Base-by-base conservation (phyloP, 805 yeast species). In the Pichia kluyveri region DNA sequence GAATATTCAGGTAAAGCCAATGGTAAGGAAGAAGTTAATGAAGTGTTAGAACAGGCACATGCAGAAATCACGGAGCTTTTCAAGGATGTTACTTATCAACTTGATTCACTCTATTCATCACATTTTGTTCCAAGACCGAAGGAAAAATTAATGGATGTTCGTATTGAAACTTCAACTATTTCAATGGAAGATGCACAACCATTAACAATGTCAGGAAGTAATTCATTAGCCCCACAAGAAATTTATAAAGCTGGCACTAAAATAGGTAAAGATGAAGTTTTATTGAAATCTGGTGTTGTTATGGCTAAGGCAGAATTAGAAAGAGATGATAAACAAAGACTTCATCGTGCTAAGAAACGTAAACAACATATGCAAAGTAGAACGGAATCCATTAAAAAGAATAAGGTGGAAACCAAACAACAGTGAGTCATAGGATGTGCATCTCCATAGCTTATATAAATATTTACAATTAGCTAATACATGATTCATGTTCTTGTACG, bases 161-260 rank as follows among this genome's bases (percentile, higher is more conserved):
- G 84, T 62, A 87, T 89, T 38, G 84, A 90, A 48, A 74, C 86
- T 0, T 82, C 96, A 6, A 76, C 96, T 2, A 83, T 93, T 44
- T 61, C 83, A 2, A 86, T 91, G 96, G 99, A 91, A 68, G 98
- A 93, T 60, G 93, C 96, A 1, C 97, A 89, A 68, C 99, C 99
- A 44, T 72, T 87, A 49, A 82, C 89, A 37, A 73, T 86, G 69
- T 79, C 93, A 2, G 69, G 77, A 34, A 86, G 82, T 23, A 70
- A 82, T 14, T 77, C 85, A 43, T 73, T 93, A 58, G 99, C 99
- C 2, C 99, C 99, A 38, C 99, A 91, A 69, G 99, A 91, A 67
- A 73, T 93, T 9, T 93, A 83, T 67, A 78, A 73, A 61, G 63
- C 71, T 8, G 63, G 70, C 66, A 52, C 75, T 54, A 60, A 65